Conservation (phyloP, 2,329 filamentous ascomycete genomes). For the Penicillium expansum region DNA sequence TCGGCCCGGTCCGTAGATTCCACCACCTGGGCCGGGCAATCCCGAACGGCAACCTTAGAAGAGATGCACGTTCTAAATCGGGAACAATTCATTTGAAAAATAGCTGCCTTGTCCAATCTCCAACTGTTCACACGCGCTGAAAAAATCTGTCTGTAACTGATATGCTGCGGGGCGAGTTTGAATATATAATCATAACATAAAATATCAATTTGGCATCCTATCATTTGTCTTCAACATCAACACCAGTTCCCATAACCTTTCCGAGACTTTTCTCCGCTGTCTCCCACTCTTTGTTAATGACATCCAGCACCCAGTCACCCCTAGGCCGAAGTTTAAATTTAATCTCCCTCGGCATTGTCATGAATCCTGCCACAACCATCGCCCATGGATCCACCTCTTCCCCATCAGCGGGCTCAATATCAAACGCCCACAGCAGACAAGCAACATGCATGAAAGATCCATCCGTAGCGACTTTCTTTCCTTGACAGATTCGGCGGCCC, state of each 20-base stretch:
- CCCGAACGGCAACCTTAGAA: no score
- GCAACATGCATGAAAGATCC: conserved; percentile 24
- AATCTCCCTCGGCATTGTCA: conserved; percentile 22
- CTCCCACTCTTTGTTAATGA: conserved; percentile 20
- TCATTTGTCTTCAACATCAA: conserved; percentile 17
- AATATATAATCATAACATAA: neutral
- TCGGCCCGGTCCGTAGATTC: no score
- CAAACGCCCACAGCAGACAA: conserved; percentile 25
- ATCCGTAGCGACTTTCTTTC: conserved; percentile 23
- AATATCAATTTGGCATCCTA: neutral
- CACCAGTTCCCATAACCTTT: conserved; percentile 15
- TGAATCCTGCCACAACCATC: conserved; percentile 26
- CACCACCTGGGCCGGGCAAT: no score
- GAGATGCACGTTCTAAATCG: no score
- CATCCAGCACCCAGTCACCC: conserved; percentile 15
- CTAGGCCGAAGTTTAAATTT: conserved; percentile 21
- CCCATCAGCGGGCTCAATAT: conserved; percentile 15
- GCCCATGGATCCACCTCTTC: conserved; percentile 21
- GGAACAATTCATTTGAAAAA: neutral
- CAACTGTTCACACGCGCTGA: neutral
- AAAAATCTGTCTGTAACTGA: no score
- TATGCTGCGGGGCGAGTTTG: no score
- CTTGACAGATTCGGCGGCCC: conserved; percentile 23
- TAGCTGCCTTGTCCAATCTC: neutral
- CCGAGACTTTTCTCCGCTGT: conserved; percentile 15